phyloP scores from a whole-genome alignment of 768 basidiomycete species.

The Dacryopinax spathularia region DNA sequence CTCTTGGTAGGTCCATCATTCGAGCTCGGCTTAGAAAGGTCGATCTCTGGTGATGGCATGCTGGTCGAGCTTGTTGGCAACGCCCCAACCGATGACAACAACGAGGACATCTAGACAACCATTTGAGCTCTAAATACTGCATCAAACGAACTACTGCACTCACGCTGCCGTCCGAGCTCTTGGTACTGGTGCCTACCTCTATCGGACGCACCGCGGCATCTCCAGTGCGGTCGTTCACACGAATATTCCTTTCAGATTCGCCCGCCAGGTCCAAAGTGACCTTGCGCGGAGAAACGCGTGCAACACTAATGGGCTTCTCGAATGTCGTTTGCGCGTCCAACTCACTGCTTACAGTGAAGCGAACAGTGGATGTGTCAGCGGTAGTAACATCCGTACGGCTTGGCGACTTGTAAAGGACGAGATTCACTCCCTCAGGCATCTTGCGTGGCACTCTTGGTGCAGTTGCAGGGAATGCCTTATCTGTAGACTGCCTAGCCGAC shows the following conservation, averaged over 20 bases:
- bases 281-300: background rate
- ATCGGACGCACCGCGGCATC: background rate
- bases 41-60: background rate
- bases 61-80: background rate
- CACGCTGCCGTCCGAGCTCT: background rate
- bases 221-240: background rate
- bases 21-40: background rate
- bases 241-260: background rate
- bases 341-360: slow-evolving; percentile 70
- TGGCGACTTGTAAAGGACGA: background rate
- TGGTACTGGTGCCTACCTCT: background rate
- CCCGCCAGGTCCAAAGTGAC: background rate
- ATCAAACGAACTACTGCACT: background rate
- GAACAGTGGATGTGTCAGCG: slow-evolving; percentile 38
- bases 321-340: slow-evolving; percentile 31
- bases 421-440: slow-evolving; percentile 1
- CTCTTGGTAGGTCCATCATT: background rate
- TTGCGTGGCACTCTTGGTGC: background rate
- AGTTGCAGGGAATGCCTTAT: background rate
- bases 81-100: background rate
- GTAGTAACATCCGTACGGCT: slow-evolving; percentile 28
- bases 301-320: slow-evolving; percentile 4
- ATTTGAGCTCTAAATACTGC: background rate
- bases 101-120: background rate
- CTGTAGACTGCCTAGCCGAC: background rate